Conservation (phyloP, 2,329 filamentous ascomycete genomes). For the Monosporascus sp. region DNA sequence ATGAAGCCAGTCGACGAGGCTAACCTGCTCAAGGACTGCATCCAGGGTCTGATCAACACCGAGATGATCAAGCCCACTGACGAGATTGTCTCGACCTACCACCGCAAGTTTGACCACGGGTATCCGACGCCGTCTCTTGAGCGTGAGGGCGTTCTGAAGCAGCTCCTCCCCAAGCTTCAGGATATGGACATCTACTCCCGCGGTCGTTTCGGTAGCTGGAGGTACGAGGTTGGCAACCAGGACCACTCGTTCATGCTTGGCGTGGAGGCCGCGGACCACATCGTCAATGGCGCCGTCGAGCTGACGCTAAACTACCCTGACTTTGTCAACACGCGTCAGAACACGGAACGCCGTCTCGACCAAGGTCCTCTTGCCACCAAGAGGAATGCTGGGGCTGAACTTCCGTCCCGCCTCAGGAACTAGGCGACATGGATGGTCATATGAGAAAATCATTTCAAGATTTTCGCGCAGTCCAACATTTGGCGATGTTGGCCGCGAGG, state of each 20-base stretch:
- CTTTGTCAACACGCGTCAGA: constrained; percentile 78
- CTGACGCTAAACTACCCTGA: constrained; percentile 94
- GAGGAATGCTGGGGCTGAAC: constrained; percentile 28
- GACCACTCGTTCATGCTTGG: constrained; percentile 98
- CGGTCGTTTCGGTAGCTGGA: constrained; percentile 96
- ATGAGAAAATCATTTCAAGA: constrained; percentile 1
- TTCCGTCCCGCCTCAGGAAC: constrained; percentile 31
- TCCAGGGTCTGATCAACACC: constrained; percentile 96
- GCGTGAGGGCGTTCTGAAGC: constrained; percentile 87
- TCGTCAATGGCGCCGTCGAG: constrained; percentile 84
- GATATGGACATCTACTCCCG: constrained; percentile 89
- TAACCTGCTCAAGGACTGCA: constrained; percentile 82
- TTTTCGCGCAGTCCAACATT: neutral
- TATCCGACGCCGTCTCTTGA: constrained; percentile 95
- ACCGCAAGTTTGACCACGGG: constrained; percentile 95
- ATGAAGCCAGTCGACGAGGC: constrained; percentile 90
- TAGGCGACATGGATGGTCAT: constrained; percentile 8
- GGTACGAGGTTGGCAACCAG: constrained; percentile 93
- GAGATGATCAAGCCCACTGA: constrained; percentile 88
- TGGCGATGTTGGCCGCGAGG: neutral
- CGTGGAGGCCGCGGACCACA: constrained; percentile 87
- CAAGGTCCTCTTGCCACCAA: constrained; percentile 33
- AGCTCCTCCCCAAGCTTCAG: constrained; percentile 90
- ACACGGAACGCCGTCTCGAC: constrained; percentile 59
- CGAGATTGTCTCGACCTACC: constrained; percentile 97